Conservation (phyloP, 768 basidiomycete species). For the Boletus huronensis region DNA sequence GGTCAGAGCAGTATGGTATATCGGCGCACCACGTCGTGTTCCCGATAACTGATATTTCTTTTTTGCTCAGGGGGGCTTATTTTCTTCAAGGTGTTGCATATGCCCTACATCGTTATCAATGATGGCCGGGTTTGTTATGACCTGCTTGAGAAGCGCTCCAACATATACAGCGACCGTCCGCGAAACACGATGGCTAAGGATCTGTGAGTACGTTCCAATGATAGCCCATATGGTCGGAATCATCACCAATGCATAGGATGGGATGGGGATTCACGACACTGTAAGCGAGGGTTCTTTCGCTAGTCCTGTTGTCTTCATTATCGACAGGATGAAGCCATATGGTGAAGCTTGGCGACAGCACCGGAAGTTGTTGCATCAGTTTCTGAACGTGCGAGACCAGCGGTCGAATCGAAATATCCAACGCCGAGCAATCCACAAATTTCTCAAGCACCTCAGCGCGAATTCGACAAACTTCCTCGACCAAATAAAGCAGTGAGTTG, state of each 20-base stretch:
- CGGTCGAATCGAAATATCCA: background rate
- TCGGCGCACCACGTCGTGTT: too few relatives aligned
- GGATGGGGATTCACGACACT: conserved; percentile 5
- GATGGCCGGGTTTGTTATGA: background rate
- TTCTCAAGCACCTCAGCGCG: background rate
- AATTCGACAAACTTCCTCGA: background rate
- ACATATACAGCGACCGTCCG: conserved; percentile 4
- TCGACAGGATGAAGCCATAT: too few relatives aligned
- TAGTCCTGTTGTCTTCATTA: background rate
- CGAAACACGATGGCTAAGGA: conserved; percentile 1
- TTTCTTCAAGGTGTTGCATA: conserved; percentile 6
- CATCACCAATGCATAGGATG: too few relatives aligned
- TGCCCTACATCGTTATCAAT: conserved; percentile 1
- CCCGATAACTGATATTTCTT: background rate
- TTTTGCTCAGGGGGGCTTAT: background rate
- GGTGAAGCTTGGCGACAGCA: too few relatives aligned
- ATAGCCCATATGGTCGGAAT: background rate
- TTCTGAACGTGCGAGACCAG: background rate
- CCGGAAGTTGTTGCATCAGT: background rate
- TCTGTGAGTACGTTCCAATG: background rate
- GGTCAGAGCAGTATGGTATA: conserved; percentile 3
- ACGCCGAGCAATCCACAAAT: conserved; percentile 1
- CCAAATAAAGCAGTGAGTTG: conserved; percentile 3
- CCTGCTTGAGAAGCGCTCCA: conserved; percentile 5
- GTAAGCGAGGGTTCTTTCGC: background rate